Base-by-base conservation (phyloP, 352 stramenopile species). In the Globisporangium apiculatum region DNA sequence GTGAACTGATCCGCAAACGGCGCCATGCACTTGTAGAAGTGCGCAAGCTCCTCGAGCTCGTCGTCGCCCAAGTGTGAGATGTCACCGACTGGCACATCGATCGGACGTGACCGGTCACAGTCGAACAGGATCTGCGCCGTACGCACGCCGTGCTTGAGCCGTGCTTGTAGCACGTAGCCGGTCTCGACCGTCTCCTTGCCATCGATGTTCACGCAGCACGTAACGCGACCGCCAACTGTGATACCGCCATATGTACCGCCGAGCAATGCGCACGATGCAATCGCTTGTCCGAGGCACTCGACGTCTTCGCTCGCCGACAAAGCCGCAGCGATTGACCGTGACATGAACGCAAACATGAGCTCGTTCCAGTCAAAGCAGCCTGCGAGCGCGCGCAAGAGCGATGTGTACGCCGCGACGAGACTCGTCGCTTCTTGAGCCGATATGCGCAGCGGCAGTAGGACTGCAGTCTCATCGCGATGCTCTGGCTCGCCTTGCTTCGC, bases 151-250 rank as follows among this genome's bases (percentile, higher is more conserved):
- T 69, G 65, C 40, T 76, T 73, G 31, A 85, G 54, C 9, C 64
- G 60, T 46, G 86, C 78, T 9, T 83, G 68, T 7, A 89, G 62
- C 10, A 91, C 42, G 59, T 78, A 89, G 4, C 83, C 83, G 0
- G 68, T 86, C 55, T 93, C 83, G 24, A 88, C 71, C 11, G 83
- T 77, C 36, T 87, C 80, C 58, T 87, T 92, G 2, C 68, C 76
- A 40, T 92, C 79, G 31, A 90, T 80, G 15, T 77, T 91, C 35
- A 88, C 80, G 51, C 76, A 85, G 54, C 79, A 89, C 9, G 72
- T 82, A 2, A 91, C 76, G n/a, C 80, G 70, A 9, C 71, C 75
- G 51, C 79, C 77, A 14, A 89, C 61, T 50, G 65, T 71, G 11
- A 74, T 64, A 15, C 76, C 77, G 35, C 67, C 54, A 37, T 85